Base-by-base conservation (phyloP, 345 rosid genomes). In the Sisymbrium altissimum region DNA sequence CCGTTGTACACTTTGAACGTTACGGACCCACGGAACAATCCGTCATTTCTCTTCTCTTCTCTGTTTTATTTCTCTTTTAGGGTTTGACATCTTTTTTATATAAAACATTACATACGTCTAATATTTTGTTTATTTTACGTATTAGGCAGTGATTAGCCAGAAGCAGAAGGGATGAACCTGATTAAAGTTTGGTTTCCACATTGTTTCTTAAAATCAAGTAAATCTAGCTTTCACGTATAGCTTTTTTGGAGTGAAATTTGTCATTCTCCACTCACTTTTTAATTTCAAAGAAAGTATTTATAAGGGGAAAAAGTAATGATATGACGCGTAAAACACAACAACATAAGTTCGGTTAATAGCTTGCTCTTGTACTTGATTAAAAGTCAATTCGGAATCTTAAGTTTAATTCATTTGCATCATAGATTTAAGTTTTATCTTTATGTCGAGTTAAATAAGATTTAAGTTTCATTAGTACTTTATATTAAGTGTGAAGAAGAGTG, bases 101-200 rank as follows among this genome's bases (percentile, higher is more conserved):
- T 15, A 9, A 15, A 64, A 13, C 29, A 38, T 17, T 29, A n/a
- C 10, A 50, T 40, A 40, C 6, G 25, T 39, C 27, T 43, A 13
- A 40, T 43, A 43, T 41, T 10, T 35, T 18, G 27, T 41, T 67
- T 57, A 25, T 11, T 23, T 68, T 62, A 70, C 30, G 11, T 29
- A 45, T 36, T 65, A 71, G 57, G 45, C 59, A 40, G 48, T 39
- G 68, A 38, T 72, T 65, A 50, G 77, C 68, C 38, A 71, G 12
- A 65, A 65, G n/a, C 55, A 58, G 55, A 71, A 48, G 67, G 64
- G 76, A 71, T 71, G 72, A 65, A 71, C 68, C 80, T 71, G 45
- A 14, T 38, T 40, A 64, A 44, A 62, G 48, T 76, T 38, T 45
- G 19, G 30, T 35, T 62, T 63, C 30, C 70, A 14, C 50, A 59